Conservation (phyloP, 2,329 filamentous ascomycete species). For the Cladophialophora yegresii region DNA sequence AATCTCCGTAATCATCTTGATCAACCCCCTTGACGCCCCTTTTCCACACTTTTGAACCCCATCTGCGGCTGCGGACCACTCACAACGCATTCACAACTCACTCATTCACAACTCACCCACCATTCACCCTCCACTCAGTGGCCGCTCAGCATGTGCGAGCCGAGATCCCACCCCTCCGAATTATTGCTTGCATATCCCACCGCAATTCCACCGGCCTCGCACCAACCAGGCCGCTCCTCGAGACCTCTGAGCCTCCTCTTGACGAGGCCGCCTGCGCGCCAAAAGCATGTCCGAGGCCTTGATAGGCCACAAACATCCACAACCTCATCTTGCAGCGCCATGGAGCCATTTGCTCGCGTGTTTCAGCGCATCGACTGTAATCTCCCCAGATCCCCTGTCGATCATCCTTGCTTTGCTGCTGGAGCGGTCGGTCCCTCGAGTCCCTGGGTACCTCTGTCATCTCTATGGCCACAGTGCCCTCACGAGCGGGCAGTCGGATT, state of each 20-base stretch:
- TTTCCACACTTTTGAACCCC: conserved; percentile 14
- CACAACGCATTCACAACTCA: background rate
- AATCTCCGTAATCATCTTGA: conserved; percentile 24
- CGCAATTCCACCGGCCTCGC: background rate
- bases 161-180: background rate
- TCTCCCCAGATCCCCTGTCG: conserved; percentile 17
- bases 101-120: background rate
- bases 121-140: conserved; percentile 14
- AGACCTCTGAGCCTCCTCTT: conserved; percentile 2
- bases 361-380: conserved; percentile 23
- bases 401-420: conserved; percentile 3
- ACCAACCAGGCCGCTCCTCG: background rate
- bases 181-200: conserved; percentile 15
- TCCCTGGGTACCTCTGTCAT: background rate
- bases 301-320: conserved; percentile 5
- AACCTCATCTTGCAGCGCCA: conserved; percentile 30
- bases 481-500: conserved; percentile 2
- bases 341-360: conserved; percentile 12
- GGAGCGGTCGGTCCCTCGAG: background rate
- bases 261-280: conserved; percentile 1
- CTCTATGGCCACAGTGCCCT: conserved; percentile 2
- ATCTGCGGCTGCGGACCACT: conserved; percentile 1
- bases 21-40: conserved; percentile 1
- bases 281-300: background rate
- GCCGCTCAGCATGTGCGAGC: too few relatives aligned